Evolutionary conservation across 1,284 basidiomycete species (phyloP).

Genomic region (Moesziomyces sp.): DNA sequence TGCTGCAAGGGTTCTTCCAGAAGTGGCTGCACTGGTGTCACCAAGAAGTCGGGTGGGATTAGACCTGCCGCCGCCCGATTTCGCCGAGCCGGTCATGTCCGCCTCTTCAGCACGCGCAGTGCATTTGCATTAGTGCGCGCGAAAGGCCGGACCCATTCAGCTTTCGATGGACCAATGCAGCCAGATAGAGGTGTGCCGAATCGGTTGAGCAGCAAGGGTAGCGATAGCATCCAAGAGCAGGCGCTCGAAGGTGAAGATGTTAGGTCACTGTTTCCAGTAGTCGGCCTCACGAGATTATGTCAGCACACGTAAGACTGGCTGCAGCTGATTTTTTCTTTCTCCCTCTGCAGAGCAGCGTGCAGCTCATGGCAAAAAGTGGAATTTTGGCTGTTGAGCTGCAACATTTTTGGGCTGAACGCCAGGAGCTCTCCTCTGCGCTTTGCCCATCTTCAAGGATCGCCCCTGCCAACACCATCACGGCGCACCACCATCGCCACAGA

Average conservation of each 20-base stretch:
- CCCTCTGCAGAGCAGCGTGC: too few species aligned
- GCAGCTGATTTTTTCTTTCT: not conserved
- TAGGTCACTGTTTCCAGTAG: too few species aligned
- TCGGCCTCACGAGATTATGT: too few species aligned
- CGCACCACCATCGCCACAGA: not conserved
- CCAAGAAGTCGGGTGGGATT: not conserved
- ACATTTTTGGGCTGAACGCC: not conserved
- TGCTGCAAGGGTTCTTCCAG: not conserved
- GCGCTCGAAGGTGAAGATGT: too few species aligned
- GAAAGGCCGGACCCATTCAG: not conserved
- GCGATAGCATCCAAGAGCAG: too few species aligned
- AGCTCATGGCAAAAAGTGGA: conserved; percentile 1
- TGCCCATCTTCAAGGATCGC: not conserved
- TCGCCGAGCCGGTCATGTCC: not conserved
- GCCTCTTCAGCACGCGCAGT: not conserved
- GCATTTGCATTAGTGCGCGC: not conserved
- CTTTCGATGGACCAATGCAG: too few species aligned
- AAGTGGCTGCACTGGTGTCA: not conserved
- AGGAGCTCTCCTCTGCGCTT: not conserved
- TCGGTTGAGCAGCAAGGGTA: too few species aligned
- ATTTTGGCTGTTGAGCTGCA: conserved; percentile 4
- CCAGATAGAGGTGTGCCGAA: too few species aligned
- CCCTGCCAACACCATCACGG: not conserved
- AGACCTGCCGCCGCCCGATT: not conserved
- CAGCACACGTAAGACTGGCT: not conserved